Percentiles rank a stretch among this genome's conserved stretches.
These are phyloP conservation scores for Neofusicoccum laricinum DNA, from an alignment of 2,329 filamentous ascomycete species.

Conservation along the genomic window DNA sequence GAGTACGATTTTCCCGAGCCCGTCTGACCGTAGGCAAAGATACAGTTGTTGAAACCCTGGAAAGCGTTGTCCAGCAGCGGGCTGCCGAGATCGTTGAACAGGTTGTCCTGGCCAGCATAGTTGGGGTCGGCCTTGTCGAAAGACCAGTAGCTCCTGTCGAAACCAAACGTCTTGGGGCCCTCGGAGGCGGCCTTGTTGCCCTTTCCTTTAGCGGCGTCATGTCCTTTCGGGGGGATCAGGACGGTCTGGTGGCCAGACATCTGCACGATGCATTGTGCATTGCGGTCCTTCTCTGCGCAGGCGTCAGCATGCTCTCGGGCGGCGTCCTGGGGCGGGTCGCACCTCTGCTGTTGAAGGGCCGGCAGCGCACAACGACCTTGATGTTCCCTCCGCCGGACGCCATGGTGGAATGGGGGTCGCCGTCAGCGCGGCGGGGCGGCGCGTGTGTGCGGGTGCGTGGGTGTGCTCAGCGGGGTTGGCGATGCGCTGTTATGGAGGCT, in stretches of 20 bases:
- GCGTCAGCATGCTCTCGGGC: conserved; percentile 16
- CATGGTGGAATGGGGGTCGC: conserved; percentile 45
- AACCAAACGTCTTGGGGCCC: conserved; percentile 83
- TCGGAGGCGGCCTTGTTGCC: conserved; percentile 61
- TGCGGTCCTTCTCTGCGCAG: conserved; percentile 77
- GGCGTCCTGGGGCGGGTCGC: conserved; percentile 27
- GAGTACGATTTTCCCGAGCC: conserved; percentile 98
- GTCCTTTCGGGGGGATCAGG: conserved; percentile 66
- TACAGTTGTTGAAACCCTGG: conserved; percentile 98
- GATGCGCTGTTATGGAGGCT: conserved; percentile 9
- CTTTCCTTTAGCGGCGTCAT: conserved; percentile 57
- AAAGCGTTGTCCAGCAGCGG: conserved; percentile 97
- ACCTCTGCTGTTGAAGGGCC: conserved; percentile 96
- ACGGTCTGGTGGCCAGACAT: conserved; percentile 94
- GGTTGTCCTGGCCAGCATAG: conserved; percentile 85
- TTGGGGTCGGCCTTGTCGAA: conserved; percentile 78
- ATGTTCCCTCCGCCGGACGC: conserved; percentile 87
- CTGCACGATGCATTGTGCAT: conserved; percentile 93
- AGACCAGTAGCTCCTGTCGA: conserved; percentile 97
- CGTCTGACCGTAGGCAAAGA: conserved; percentile 98
- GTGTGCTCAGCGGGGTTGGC: not conserved
- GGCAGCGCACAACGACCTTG: conserved; percentile 96
- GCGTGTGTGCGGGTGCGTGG: not conserved
- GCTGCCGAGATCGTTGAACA: conserved; percentile 83
- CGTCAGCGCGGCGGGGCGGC: conserved; percentile 9